Evolutionary conservation across 306 rosid genomes (phyloP).

Genomic region (Gastrolobium bilobum): DNA sequence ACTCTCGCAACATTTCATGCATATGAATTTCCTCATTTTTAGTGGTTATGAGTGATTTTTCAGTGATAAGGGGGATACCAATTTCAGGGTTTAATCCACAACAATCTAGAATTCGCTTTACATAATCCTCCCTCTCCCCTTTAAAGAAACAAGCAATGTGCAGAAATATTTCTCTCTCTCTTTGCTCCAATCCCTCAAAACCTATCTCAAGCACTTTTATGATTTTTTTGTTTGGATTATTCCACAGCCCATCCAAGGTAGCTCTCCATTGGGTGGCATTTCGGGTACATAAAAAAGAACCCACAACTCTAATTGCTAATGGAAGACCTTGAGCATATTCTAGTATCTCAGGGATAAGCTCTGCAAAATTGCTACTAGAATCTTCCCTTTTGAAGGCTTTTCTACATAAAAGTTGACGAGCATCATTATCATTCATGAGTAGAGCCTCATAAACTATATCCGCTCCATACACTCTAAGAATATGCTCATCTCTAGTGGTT

Average conservation of each 20-base stretch:
- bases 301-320: constrained; percentile 22
- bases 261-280: constrained; percentile 37
- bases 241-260: neutral
- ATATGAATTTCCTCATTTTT: constrained; percentile 38
- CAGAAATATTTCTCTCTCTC: constrained; percentile 32
- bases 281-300: constrained; percentile 44
- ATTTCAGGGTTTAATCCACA: constrained; percentile 18
- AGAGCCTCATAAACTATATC: neutral
- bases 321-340: constrained; percentile 34
- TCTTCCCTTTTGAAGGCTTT: constrained; percentile 43
- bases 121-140: constrained; percentile 13
- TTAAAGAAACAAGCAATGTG: constrained; percentile 47
- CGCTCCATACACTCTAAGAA: neutral
- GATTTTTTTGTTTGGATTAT: constrained; percentile 1
- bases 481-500: constrained; percentile 32
- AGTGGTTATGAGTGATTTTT: constrained; percentile 43
- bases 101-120: neutral
- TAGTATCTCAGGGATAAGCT: neutral
- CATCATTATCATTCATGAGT: neutral
- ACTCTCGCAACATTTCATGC: constrained; percentile 43
- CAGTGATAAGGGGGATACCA: constrained; percentile 13
- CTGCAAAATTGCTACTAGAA: neutral
- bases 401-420: constrained; percentile 1
- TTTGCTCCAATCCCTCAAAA: constrained; percentile 8
- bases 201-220: constrained; percentile 19